Conservation (phyloP, 495 filamentous ascomycete species). For the Hypoxylon fragiforme region DNA sequence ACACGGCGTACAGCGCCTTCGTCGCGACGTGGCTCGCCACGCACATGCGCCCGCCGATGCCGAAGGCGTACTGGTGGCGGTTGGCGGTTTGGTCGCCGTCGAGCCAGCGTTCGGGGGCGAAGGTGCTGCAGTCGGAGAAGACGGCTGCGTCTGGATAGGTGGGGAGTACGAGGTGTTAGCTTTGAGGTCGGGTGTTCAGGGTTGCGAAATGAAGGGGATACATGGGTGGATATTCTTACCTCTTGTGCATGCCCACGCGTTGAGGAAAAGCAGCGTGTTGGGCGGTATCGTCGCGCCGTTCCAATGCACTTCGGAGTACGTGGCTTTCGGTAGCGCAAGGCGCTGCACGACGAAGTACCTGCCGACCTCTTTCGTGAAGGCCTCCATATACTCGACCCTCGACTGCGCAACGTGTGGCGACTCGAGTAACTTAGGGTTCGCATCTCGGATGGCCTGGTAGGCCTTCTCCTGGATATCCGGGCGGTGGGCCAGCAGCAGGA, state of each 20-base stretch:
- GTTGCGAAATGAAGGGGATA: too few relatives aligned
- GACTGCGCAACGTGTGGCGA: conserved; percentile 70
- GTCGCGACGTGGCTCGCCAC: conserved; percentile 69
- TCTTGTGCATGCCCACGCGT: conserved; percentile 12
- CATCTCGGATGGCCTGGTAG: conserved; percentile 64
- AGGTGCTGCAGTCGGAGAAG: conserved; percentile 62
- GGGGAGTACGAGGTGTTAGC: not conserved
- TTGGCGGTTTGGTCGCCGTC: conserved; percentile 48
- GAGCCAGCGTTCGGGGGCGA: conserved; percentile 68
- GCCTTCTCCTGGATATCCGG: conserved; percentile 67
- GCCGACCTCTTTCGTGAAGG: conserved; percentile 69
- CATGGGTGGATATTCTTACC: too few relatives aligned
- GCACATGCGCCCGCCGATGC: conserved; percentile 71
- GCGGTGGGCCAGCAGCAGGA: conserved; percentile 70
- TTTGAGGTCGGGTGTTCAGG: too few relatives aligned
- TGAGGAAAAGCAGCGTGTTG: conserved; percentile 70
- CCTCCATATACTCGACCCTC: conserved; percentile 70
- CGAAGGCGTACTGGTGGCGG: conserved; percentile 70
- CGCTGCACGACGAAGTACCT: conserved; percentile 76
- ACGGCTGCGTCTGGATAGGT: conserved; percentile 58
- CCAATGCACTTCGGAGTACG: conserved; percentile 65
- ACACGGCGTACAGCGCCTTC: conserved; percentile 69
- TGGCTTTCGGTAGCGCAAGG: conserved; percentile 68
- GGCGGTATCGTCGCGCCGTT: conserved; percentile 63
- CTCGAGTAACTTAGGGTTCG: conserved; percentile 65